These are phyloP conservation scores for Trifolium repens DNA, from an alignment of 306 rosid genomes.

Conservation along the genomic window DNA sequence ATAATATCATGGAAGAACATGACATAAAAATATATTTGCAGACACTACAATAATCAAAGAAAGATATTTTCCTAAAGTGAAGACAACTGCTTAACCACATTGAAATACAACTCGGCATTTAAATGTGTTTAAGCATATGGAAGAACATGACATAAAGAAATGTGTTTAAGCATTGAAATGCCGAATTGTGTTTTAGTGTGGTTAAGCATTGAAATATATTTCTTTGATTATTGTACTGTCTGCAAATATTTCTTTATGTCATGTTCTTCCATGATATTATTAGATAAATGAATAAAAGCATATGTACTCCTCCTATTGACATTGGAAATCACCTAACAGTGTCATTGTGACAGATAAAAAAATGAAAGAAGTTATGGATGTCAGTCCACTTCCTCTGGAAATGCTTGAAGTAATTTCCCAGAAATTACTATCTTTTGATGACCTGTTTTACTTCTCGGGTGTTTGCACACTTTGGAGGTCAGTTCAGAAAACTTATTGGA, in stretches of 20 bases:
- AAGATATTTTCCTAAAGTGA: no score
- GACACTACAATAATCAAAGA: no score
- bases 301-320: background rate
- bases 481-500: background rate
- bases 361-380: background rate
- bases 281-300: background rate
- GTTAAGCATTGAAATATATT: background rate
- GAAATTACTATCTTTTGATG: background rate
- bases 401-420: background rate
- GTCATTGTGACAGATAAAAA: background rate
- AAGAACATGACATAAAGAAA: no score
- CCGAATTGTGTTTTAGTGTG: background rate
- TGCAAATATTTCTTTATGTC: background rate
- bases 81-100: no score
- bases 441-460: background rate
- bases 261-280: background rate
- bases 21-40: no score
- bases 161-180: background rate
- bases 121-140: no score
- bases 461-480: background rate
- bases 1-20: no score
- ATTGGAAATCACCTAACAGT: background rate
- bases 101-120: no score
- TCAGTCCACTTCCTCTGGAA: background rate
- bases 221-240: background rate